These are phyloP conservation scores for Taphrina sp. DNA, from an alignment of 1,139 yeast species.

Conservation along the genomic window DNA sequence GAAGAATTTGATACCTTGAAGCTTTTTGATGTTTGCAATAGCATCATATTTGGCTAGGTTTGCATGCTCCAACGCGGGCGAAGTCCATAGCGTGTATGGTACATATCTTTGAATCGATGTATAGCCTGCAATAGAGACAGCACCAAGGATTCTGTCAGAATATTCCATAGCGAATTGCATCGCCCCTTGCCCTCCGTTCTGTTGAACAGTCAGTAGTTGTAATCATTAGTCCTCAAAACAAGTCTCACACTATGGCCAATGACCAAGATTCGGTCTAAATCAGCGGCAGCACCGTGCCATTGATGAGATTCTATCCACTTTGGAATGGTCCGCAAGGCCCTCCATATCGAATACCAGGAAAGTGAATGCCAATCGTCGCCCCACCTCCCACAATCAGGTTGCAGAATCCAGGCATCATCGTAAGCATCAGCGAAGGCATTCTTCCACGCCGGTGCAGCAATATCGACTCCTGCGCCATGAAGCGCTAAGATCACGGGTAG, in stretches of 20 bases:
- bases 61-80: slow-evolving; percentile 1
- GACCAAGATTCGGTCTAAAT: neutral
- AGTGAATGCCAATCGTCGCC: slow-evolving; percentile 16
- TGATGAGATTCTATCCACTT: neutral
- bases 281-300: neutral
- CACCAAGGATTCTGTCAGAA: slow-evolving; percentile 14
- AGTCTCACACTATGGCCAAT: slow-evolving; percentile 13
- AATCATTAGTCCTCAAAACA: too few relatives aligned
- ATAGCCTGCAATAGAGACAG: slow-evolving; percentile 19
- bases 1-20: slow-evolving; percentile 1
- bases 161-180: slow-evolving; percentile 14
- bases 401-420: slow-evolving; percentile 13
- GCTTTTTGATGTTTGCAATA: neutral
- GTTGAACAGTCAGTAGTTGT: neutral
- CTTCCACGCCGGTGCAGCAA: neutral
- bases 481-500: slow-evolving; percentile 5
- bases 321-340: neutral
- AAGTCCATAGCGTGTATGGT: slow-evolving; percentile 11
- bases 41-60: slow-evolving; percentile 8
- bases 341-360: neutral
- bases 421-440: neutral
- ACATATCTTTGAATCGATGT: slow-evolving; percentile 4
- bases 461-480: slow-evolving; percentile 17
- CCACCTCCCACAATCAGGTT: slow-evolving; percentile 18
- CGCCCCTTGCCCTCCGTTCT: slow-evolving; percentile 24